A percentile compares a stretch with the other conserved stretches of the same genome.
Evolutionary conservation across 2,329 filamentous ascomycete genomes (phyloP).

Genomic region (Chrysosphaeria jannelii): DNA sequence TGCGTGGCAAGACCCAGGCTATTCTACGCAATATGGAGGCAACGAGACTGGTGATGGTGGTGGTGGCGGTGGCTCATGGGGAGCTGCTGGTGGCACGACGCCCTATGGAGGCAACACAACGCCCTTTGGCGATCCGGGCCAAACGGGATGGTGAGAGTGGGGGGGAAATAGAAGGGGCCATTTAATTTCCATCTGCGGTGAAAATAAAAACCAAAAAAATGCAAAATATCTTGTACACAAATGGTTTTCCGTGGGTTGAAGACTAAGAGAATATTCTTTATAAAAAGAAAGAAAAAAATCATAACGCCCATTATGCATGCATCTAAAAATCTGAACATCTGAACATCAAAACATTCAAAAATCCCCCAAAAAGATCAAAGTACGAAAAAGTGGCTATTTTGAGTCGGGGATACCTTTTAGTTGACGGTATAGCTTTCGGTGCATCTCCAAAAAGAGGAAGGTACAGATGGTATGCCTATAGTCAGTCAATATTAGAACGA

Average conservation of each 20-base stretch:
- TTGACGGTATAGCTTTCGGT: slow-evolving; percentile 45
- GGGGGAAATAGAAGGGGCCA: too few relatives aligned
- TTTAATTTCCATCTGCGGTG: too few relatives aligned
- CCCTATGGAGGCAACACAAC: too few relatives aligned
- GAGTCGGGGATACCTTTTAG: slow-evolving; percentile 14
- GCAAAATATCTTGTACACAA: too few relatives aligned
- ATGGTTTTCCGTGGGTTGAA: too few relatives aligned
- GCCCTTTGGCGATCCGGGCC: too few relatives aligned
- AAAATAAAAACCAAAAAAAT: too few relatives aligned
- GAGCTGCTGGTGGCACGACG: slow-evolving; percentile 15
- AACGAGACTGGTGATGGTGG: slow-evolving; percentile 11
- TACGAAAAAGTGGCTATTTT: slow-evolving; percentile 1
- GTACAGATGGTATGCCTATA: slow-evolving; percentile 62
- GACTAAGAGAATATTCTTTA: too few relatives aligned
- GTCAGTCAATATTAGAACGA: slow-evolving; percentile 1
- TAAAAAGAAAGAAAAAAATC: background rate
- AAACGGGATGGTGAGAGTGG: too few relatives aligned
- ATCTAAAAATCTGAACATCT: background rate
- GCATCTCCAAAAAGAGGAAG: slow-evolving; percentile 62
- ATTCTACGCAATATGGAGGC: slow-evolving; percentile 33
- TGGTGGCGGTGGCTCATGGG: slow-evolving; percentile 32
- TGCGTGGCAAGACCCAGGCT: slow-evolving; percentile 31
- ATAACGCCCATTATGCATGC: slow-evolving; percentile 1
- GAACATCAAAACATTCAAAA: background rate
- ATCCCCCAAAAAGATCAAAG: background rate